phyloP scores from a whole-genome alignment of 108 stramenopile species.

The Cylindrotheca closterium region DNA sequence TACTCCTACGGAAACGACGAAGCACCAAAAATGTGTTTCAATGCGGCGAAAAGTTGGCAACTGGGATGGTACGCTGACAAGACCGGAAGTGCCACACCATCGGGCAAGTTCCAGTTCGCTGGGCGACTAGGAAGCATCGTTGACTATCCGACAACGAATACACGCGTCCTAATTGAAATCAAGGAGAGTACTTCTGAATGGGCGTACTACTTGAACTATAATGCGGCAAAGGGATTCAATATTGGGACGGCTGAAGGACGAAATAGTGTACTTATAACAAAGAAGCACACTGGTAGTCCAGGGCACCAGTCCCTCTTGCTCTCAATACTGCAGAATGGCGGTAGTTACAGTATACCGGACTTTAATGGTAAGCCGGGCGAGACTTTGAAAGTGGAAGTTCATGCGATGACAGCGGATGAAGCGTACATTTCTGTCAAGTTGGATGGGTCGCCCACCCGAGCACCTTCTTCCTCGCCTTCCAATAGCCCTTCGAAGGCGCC shows the following conservation, averaged over 20 bases:
- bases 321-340: background rate
- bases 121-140: background rate
- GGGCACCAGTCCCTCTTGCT: background rate
- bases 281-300: background rate
- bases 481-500: no score
- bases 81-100: conserved; percentile 2
- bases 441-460: background rate
- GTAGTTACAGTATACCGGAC: background rate
- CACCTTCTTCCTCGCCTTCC: no score
- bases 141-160: background rate
- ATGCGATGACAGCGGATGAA: background rate
- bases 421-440: background rate
- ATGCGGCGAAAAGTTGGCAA: conserved; percentile 50
- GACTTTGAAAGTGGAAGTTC: background rate
- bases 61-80: conserved; percentile 48
- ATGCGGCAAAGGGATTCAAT: background rate
- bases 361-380: background rate
- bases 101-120: background rate
- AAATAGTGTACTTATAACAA: background rate
- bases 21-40: conserved; percentile 61
- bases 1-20: conserved; percentile 39
- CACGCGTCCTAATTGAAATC: background rate
- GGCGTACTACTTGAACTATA: background rate
- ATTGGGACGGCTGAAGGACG: background rate
- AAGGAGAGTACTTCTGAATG: background rate